Evolutionary conservation across 2,329 filamentous ascomycete species (phyloP).

Genomic region (Colletotrichum scovillei): DNA sequence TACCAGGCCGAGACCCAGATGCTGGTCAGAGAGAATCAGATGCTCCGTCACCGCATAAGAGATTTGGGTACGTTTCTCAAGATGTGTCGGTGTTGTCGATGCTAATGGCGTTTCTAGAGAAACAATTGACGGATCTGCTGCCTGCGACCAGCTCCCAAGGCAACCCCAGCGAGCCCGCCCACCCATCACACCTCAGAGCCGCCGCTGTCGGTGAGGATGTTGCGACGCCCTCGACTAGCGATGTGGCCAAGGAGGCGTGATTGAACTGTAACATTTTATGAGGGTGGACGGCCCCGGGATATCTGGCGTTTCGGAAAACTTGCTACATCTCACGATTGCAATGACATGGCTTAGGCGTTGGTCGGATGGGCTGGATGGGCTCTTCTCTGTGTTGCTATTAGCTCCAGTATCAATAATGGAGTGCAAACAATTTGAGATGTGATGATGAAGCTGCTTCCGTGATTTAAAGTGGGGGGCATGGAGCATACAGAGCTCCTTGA

Average conservation of each 20-base stretch:
- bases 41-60: constrained; percentile 79
- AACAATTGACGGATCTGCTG: constrained; percentile 61
- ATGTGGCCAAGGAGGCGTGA: constrained; percentile 12
- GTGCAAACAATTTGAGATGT: background rate
- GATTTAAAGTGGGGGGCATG: background rate
- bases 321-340: background rate
- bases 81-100: background rate
- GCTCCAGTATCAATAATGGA: background rate
- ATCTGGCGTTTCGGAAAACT: constrained; percentile 6
- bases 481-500: too few species aligned
- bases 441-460: background rate
- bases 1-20: constrained; percentile 87
- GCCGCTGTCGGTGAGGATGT: constrained; percentile 53
- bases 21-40: constrained; percentile 82
- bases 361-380: background rate
- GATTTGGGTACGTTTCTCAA: constrained; percentile 69
- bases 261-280: background rate
- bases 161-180: constrained; percentile 59
- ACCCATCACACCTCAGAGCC: constrained; percentile 61
- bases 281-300: background rate
- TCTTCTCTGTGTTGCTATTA: background rate
- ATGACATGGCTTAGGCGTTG: constrained; percentile 9
- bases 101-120: constrained; percentile 53
- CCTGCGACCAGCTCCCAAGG: constrained; percentile 41
- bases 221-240: constrained; percentile 10